These are phyloP conservation scores for Dictyostelium brefeldianum DNA, from an alignment of 78 protist species.

Conservation along the genomic window DNA sequence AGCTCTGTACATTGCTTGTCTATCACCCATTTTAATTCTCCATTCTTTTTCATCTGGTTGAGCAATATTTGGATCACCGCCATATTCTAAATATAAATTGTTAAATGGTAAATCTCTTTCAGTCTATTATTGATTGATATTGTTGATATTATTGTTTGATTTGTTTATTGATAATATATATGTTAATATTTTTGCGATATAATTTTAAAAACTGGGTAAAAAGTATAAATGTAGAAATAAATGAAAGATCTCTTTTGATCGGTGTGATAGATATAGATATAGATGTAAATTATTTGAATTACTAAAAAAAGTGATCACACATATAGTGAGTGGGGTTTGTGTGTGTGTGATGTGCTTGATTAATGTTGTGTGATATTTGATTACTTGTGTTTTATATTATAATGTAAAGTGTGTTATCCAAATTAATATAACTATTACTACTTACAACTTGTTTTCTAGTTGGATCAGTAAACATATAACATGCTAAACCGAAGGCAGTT, in stretches of 20 bases:
- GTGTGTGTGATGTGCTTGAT: not conserved
- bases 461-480: constrained; percentile 43
- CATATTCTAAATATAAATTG: constrained; percentile 74
- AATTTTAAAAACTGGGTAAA: too few species aligned
- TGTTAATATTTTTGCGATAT: too few species aligned
- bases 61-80: constrained; percentile 65
- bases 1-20: constrained; percentile 67
- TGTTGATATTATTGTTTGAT: too few species aligned
- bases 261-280: too few species aligned
- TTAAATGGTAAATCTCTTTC: constrained; percentile 82
- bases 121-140: constrained; percentile 3
- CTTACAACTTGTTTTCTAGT: constrained; percentile 57
- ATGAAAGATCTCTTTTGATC: too few species aligned
- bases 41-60: constrained; percentile 47
- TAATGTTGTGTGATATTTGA: not conserved
- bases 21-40: constrained; percentile 63
- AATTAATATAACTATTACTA: not conserved
- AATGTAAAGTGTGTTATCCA: too few species aligned
- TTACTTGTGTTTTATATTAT: too few species aligned
- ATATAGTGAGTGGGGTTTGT: too few species aligned
- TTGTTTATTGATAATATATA: too few species aligned
- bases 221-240: too few species aligned
- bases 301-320: too few species aligned
- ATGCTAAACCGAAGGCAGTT: constrained; percentile 37
- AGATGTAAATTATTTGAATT: too few species aligned